Percentiles rank a stretch among this genome's conserved stretches.
Conservation (phyloP, 805 yeast species). For the Nadsonia fulvescens region DNA sequence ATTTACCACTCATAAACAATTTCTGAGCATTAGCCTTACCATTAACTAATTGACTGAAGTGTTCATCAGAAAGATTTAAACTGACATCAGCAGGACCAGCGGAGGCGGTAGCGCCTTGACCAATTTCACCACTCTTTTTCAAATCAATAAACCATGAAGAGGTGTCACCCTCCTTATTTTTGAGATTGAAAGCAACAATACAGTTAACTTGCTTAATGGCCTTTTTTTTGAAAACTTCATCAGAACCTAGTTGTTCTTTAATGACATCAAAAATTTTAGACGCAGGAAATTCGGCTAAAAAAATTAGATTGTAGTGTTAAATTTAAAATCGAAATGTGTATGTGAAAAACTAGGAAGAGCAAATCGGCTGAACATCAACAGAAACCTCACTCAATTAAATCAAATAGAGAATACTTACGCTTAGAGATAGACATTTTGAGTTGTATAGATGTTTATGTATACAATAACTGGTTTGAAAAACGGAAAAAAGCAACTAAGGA, state of each 20-base stretch:
- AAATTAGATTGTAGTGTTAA: too few species aligned
- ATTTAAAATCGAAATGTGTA: too few species aligned
- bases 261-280: constrained; percentile 22
- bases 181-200: constrained; percentile 45
- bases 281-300: too few species aligned
- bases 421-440: too few species aligned
- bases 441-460: too few species aligned
- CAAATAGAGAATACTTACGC: too few species aligned
- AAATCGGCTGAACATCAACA: too few species aligned
- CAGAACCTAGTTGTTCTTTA: constrained; percentile 16
- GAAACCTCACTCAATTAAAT: too few species aligned
- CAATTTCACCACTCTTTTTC: constrained; percentile 37
- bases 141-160: constrained; percentile 54
- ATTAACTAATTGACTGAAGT: constrained; percentile 48
- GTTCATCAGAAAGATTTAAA: constrained; percentile 45
- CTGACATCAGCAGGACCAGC: constrained; percentile 41
- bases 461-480: too few species aligned
- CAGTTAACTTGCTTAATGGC: constrained; percentile 34
- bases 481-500: too few species aligned
- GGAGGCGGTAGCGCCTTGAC: constrained; percentile 22
- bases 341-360: too few species aligned
- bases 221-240: constrained; percentile 11
- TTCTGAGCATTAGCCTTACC: constrained; percentile 78
- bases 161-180: constrained; percentile 39
- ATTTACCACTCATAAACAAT: constrained; percentile 67